Evolutionary conservation across 139 green algal species (phyloP), one percentile per base, ranked within the genome.

Genomic region (Picochlorum sp.): DNA sequence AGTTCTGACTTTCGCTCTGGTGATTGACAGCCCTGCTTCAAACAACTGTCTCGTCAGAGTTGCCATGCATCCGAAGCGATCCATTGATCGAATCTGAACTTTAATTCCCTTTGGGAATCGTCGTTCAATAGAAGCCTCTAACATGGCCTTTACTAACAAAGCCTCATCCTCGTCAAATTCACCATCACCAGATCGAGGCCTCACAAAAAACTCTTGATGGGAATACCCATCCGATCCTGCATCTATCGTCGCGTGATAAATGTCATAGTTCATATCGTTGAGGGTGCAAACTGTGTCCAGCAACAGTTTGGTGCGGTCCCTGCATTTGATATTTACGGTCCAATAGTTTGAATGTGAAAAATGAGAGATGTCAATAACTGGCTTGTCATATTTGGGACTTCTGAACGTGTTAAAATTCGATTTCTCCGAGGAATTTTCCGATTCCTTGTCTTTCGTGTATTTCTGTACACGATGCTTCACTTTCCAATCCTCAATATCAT

Each of bases 191-290:
- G 45, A 60, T 37, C 72, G 60, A 4, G 72, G 72, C 21, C 72
- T 37, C 2, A 58, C 9, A 52, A 45, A 89, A 70, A 82, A 91
- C 56, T 92, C 84, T 71, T 92, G 87, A 24, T 63, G 69, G 9
- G 84, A 83, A n/a, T 28, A 44, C 14, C 75, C 72, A 1, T 71
- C 49, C 9, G 45, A 13, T 30, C 18, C 50, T 60, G n/a, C 57
- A 70, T 96, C 88, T 41, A 98, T 90, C 30, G 91, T 94, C 7
- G 83, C 92, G 62, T 98, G 92, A 68, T 83, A 97, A 16, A 98
- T 83, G 62, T 95, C 89, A 62, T 92, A 96, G 55, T 91, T 76
- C 75, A 97, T 80, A 77, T 97, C 91, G 2, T 88, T 86, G 31
- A 97, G 81, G 0, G 90, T 97, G 75, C 90, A 88, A 15, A 82